These are phyloP conservation scores for Priceomyces haplophilus DNA, from an alignment of 805 yeast species.

Conservation along the genomic window DNA sequence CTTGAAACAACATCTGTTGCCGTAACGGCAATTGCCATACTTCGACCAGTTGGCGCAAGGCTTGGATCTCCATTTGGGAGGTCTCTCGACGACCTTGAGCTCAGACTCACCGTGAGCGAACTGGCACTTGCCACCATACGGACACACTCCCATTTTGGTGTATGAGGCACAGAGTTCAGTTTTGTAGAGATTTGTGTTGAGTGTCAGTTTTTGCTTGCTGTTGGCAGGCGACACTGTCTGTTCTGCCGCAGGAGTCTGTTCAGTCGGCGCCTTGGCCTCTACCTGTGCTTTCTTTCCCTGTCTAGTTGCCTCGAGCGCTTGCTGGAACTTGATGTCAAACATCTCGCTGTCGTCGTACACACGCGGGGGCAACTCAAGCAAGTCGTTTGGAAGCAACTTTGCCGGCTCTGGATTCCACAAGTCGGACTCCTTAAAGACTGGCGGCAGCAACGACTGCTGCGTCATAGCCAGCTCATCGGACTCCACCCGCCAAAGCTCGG, in stretches of 20 bases:
- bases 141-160: constrained; percentile 65
- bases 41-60: constrained; percentile 87
- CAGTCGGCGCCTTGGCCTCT: neutral
- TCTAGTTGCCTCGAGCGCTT: constrained; percentile 4
- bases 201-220: constrained; percentile 14
- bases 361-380: neutral
- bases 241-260: neutral
- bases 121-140: constrained; percentile 89
- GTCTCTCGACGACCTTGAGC: constrained; percentile 66
- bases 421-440: neutral
- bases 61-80: constrained; percentile 86
- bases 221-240: neutral
- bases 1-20: constrained; percentile 87
- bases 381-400: constrained; percentile 3
- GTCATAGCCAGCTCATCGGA: constrained; percentile 5
- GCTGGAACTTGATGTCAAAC: constrained; percentile 12
- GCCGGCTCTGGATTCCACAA: constrained; percentile 4
- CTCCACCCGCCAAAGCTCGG: constrained; percentile 3
- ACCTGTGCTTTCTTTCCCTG: neutral
- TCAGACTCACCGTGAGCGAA: constrained; percentile 89
- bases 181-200: constrained; percentile 73
- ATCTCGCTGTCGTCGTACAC: constrained; percentile 7
- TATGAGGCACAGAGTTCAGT: constrained; percentile 86
- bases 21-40: constrained; percentile 81
- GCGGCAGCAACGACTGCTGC: constrained; percentile 1